Evolutionary conservation across 1,284 basidiomycete species (phyloP).

Genomic region (Ceratobasidium sp.): DNA sequence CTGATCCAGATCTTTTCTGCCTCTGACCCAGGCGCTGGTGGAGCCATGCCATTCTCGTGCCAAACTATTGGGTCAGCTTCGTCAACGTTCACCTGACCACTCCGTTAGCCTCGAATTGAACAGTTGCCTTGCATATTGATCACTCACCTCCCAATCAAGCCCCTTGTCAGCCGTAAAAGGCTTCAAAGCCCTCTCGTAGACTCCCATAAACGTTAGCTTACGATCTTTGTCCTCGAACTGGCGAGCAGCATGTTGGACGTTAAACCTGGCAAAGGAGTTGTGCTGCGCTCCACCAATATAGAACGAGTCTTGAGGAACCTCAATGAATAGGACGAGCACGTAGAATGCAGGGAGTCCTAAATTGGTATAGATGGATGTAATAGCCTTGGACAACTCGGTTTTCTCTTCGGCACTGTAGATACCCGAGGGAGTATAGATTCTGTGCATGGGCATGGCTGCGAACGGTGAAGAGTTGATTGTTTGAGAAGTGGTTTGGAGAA

Average conservation of each 20-base stretch:
- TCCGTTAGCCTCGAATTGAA: not conserved
- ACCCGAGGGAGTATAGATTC: slow-evolving; percentile 13
- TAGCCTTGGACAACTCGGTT: not conserved
- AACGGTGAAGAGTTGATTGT: no score
- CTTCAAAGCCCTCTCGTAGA: slow-evolving; percentile 16
- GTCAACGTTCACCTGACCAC: not conserved
- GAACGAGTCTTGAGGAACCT: slow-evolving; percentile 6
- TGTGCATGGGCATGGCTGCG: slow-evolving; percentile 25
- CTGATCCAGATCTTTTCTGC: not conserved
- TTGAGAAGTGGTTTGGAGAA: no score
- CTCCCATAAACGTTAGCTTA: slow-evolving; percentile 8
- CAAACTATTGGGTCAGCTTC: not conserved
- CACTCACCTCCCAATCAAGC: slow-evolving; percentile 28
- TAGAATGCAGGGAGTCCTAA: slow-evolving; percentile 7
- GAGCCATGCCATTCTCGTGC: not conserved
- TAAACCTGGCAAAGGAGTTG: slow-evolving; percentile 10
- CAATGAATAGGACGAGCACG: slow-evolving; percentile 20
- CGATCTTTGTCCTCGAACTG: slow-evolving; percentile 3
- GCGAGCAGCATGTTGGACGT: slow-evolving; percentile 11
- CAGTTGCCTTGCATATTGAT: not conserved
- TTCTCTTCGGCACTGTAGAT: slow-evolving; percentile 20
- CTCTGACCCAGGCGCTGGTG: not conserved
- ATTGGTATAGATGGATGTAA: not conserved
- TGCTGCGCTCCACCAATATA: slow-evolving; percentile 25
- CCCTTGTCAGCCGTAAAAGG: slow-evolving; percentile 19